phyloP scores from a whole-genome alignment of 176 grass and related monocot genomes.

The Aegilops tauschii region DNA sequence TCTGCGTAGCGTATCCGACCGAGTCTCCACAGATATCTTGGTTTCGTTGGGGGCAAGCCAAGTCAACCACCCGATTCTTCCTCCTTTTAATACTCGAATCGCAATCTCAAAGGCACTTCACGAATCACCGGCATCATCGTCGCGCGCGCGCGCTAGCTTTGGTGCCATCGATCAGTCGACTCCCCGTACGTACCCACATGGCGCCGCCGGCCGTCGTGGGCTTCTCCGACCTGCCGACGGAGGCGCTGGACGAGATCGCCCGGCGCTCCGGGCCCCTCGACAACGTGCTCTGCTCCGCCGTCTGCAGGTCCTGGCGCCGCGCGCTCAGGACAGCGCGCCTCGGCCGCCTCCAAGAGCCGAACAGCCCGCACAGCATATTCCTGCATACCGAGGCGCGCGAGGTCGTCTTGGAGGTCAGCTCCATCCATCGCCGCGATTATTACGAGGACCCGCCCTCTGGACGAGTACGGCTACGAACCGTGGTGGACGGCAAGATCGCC shows the following conservation, averaged over 20 bases:
- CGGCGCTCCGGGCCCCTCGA: neutral
- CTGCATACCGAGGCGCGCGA: neutral
- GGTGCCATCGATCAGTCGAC: too few species aligned
- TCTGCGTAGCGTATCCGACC: too few species aligned
- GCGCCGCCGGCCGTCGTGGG: neutral
- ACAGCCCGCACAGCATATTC: neutral
- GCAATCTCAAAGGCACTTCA: neutral
- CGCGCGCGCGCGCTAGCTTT: too few species aligned
- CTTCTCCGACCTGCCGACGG: neutral
- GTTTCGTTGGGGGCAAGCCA: neutral
- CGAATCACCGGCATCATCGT: neutral
- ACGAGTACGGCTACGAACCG: too few species aligned
- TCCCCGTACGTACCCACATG: neutral
- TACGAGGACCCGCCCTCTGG: neutral
- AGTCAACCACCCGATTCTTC: neutral
- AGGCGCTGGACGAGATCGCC: neutral
- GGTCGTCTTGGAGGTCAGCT: neutral
- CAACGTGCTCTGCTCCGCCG: constrained; percentile 7
- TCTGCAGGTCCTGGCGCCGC: neutral
- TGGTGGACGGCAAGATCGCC: neutral
- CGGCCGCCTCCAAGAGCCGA: neutral
- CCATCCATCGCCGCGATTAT: neutral
- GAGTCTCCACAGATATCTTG: neutral
- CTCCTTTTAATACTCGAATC: neutral
- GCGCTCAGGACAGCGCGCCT: neutral